Evolutionary conservation across 2,329 filamentous ascomycete species (phyloP), one percentile per base, ranked within the genome.

Genomic region (Didymella pomorum): DNA sequence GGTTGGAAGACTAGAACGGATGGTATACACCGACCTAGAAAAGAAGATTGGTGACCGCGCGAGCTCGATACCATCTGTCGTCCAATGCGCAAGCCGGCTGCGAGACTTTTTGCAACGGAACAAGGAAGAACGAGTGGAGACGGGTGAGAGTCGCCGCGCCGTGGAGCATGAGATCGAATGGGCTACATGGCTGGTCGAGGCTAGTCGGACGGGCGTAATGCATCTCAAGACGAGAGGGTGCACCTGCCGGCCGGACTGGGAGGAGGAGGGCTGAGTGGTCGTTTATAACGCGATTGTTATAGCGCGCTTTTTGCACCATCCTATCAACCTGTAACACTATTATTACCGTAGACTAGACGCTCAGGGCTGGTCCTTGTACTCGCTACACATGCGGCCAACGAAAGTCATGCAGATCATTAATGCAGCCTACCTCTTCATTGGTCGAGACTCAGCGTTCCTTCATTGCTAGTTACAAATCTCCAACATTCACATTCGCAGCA

Each of bases 81-180:
- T 44, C 0, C 14, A 58, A 1, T 65, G 62, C 16, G 69, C 68
- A 16, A 14, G 57, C 9, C 64, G 59, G 37, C 26, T 76, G n/a
- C 39, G 50, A 4, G 51, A 65, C 9, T 71, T 63, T 23, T 37
- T 76, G 10, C 18, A 61, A 3, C 50, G 31, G 21, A 63, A 59
- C 14, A 56, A 60, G 9, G 55, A 65, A 1, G 67, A 60, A 11
- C 58, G 71, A 5, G 33, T 72, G 0, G 55, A 58, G 45, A 71
- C 64, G 4, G 73, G 73, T 0, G 71, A 74, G 52, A 50, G 50
- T 14, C 41, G 51, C 7, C 45, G 45, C 0, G 52, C 62, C 6
- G 66, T 74, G 4, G 60, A 68, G 44, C 71, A 73, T 61, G 71
- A 76, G 55, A 31, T 68, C 21, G 62, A 70, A 45, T 74, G 72